Evolutionary conservation across 2,329 filamentous ascomycete genomes (phyloP), one percentile per base, ranked within the genome.

Genomic region (Paracamarosporium sp.): DNA sequence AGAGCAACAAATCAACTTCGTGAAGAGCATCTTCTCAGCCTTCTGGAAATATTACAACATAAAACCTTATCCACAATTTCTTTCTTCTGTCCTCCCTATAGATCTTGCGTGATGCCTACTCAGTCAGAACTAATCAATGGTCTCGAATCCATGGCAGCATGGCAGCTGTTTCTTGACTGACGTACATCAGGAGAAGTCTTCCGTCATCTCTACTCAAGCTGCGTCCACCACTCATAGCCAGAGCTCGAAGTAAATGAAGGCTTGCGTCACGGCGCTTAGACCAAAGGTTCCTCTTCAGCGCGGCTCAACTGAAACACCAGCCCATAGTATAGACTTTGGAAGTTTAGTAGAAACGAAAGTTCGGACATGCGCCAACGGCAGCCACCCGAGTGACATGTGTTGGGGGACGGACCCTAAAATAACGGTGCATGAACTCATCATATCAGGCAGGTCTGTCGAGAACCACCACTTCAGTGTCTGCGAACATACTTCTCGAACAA

Each of bases 301-400:
- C 46, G 46, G 46, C 31, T 48, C 31, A 38, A 13, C 46, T 48
- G 46, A 48, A 48, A 48, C 46, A 38, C 13, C 46, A 17, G 17
- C 22, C 31, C 22, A 27, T 6, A 24, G 12, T 17, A n/a, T 48
- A 48, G 17, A 38, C 30, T 48, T 27, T 36, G 2, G 5, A 35
- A 22, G 28, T 33, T 47, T 45, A 17, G 25, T 15, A 28, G 24
- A 15, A 30, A 47, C 15, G 13, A 36, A 40, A 8, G 17, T 36
- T 25, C 31, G 31, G 46, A 48, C 22, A 27, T 36, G 31, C 30
- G 31, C 20, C 13, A 33, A 22, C 28, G 22, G 20, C 6, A 25
- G n/a, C 5, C 5, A 8, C 31, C 13, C 20, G 20, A 48, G 46
- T 36, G 30, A 36, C 30, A 27, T 27, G 31, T 36, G 25, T 36